Conservation (phyloP, 768 basidiomycete genomes). For the Pisolithus marmoratus region DNA sequence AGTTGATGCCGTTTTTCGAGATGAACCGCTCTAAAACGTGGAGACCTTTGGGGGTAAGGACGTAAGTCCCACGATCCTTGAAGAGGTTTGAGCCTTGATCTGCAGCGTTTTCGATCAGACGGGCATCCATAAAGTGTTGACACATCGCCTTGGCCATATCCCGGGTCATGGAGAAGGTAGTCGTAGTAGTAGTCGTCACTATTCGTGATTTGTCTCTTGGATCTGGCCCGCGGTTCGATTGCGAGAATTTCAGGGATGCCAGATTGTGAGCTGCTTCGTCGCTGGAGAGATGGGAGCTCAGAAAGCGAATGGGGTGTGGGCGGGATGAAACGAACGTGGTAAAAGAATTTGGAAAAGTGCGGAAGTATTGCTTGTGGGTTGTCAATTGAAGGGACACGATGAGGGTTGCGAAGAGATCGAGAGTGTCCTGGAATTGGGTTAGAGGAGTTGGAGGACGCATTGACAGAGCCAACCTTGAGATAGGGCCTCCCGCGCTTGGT, state of each 20-base stretch:
- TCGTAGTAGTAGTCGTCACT: slow-evolving; percentile 98
- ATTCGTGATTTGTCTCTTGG: slow-evolving; percentile 97
- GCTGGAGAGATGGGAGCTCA: slow-evolving; percentile 35
- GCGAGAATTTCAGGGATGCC: slow-evolving; percentile 95
- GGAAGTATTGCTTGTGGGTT: slow-evolving; percentile 94
- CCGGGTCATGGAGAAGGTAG: slow-evolving; percentile 98
- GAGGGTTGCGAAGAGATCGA: slow-evolving; percentile 96
- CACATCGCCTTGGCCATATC: slow-evolving; percentile 99
- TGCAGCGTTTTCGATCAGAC: slow-evolving; percentile 93
- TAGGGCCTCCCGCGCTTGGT: slow-evolving; percentile 93
- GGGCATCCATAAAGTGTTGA: slow-evolving; percentile 99
- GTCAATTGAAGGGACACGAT: slow-evolving; percentile 87
- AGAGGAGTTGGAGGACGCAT: slow-evolving; percentile 6
- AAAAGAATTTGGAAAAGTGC: slow-evolving; percentile 90
- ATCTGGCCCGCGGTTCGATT: slow-evolving; percentile 97
- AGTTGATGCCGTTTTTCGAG: slow-evolving; percentile 96
- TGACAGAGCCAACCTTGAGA: slow-evolving; percentile 58
- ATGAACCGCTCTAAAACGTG: slow-evolving; percentile 99
- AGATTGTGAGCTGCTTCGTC: slow-evolving; percentile 94
- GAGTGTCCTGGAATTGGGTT: slow-evolving; percentile 67
- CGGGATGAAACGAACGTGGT: slow-evolving; percentile 64
- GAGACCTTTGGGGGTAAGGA: slow-evolving; percentile 94
- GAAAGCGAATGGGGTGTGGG: neutral
- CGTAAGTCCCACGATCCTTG: slow-evolving; percentile 96
- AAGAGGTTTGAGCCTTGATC: slow-evolving; percentile 86